Evolutionary conservation across 495 filamentous ascomycete species (phyloP).

Genomic region (Hypoxylon intermedium): DNA sequence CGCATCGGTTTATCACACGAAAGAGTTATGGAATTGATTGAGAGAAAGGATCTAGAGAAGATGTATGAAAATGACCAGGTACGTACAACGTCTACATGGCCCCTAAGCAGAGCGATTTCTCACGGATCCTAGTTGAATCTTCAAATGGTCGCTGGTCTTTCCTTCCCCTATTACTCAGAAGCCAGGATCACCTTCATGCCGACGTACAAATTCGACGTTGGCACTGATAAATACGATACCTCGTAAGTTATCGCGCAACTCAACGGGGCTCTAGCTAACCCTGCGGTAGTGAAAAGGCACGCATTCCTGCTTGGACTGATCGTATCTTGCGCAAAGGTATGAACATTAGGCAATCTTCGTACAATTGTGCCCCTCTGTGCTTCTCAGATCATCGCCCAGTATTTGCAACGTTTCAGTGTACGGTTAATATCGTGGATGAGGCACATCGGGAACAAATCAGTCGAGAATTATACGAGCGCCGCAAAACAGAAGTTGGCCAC

Average conservation of each 20-base stretch:
- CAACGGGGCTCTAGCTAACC: slow-evolving; percentile 12
- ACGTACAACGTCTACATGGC: slow-evolving; percentile 32
- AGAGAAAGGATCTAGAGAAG: slow-evolving; percentile 71
- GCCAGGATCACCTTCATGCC: slow-evolving; percentile 82
- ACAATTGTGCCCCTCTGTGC: slow-evolving; percentile 75
- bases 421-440: slow-evolving; percentile 80
- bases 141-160: slow-evolving; percentile 91
- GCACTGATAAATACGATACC: slow-evolving; percentile 86
- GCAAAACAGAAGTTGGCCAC: slow-evolving; percentile 64
- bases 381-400: slow-evolving; percentile 97
- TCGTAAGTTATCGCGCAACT: slow-evolving; percentile 64
- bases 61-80: slow-evolving; percentile 95
- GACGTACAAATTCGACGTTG: slow-evolving; percentile 94
- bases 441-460: slow-evolving; percentile 71
- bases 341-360: slow-evolving; percentile 80
- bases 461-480: slow-evolving; percentile 71
- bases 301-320: slow-evolving; percentile 98
- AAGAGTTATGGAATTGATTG: slow-evolving; percentile 75
- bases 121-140: slow-evolving; percentile 72
- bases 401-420: slow-evolving; percentile 84
- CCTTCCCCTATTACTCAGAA: slow-evolving; percentile 92
- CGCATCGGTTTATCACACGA: slow-evolving; percentile 87
- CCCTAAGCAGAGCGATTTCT: slow-evolving; percentile 18
- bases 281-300: slow-evolving; percentile 75
- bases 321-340: slow-evolving; percentile 85